Percentiles rank a stretch among this genome's conserved stretches.
Conservation (phyloP, 768 basidiomycete species). For the Lactifluus volemus region DNA sequence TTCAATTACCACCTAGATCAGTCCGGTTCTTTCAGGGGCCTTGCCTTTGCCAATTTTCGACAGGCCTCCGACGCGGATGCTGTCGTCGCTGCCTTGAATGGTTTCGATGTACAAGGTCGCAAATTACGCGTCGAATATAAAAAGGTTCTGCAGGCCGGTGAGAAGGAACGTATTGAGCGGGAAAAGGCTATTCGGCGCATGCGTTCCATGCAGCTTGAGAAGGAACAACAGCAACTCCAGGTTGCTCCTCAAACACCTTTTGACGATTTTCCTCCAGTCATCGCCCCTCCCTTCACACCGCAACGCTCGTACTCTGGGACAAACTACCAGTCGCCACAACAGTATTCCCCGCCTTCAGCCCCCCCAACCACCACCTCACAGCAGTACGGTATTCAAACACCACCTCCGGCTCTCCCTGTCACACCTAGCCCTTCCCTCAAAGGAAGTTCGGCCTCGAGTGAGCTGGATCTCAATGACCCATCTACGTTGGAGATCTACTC, state of each 20-base stretch:
- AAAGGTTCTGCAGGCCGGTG: slow-evolving; percentile 97
- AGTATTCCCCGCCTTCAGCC: slow-evolving; percentile 57
- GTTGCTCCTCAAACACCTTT: slow-evolving; percentile 28
- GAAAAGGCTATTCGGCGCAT: slow-evolving; percentile 98
- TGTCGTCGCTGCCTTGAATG: slow-evolving; percentile 92
- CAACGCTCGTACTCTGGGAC: slow-evolving; percentile 64
- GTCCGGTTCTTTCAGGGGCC: slow-evolving; percentile 90
- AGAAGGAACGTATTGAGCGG: slow-evolving; percentile 97
- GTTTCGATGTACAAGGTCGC: slow-evolving; percentile 92
- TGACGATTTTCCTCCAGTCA: slow-evolving; percentile 62
- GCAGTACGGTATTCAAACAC: slow-evolving; percentile 36
- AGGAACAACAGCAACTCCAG: slow-evolving; percentile 45
- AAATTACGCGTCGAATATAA: slow-evolving; percentile 99
- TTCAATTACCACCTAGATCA: slow-evolving; percentile 99
- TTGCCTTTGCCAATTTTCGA: slow-evolving; percentile 98
- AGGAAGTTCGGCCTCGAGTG: slow-evolving; percentile 41
- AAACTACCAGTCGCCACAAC: slow-evolving; percentile 47
- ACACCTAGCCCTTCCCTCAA: slow-evolving; percentile 64
- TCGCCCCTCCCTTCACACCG: slow-evolving; percentile 50
- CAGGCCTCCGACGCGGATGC: slow-evolving; percentile 87
- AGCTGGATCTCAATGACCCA: slow-evolving; percentile 94
- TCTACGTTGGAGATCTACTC: slow-evolving; percentile 96
- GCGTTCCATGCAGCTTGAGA: slow-evolving; percentile 94
- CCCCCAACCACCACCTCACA: slow-evolving; percentile 35
- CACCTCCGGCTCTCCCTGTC: slow-evolving; percentile 40